Percentiles rank a stretch among this genome's conserved stretches.
Evolutionary conservation across 768 basidiomycete species (phyloP).

Genomic region (Butyriboletus loyo): DNA sequence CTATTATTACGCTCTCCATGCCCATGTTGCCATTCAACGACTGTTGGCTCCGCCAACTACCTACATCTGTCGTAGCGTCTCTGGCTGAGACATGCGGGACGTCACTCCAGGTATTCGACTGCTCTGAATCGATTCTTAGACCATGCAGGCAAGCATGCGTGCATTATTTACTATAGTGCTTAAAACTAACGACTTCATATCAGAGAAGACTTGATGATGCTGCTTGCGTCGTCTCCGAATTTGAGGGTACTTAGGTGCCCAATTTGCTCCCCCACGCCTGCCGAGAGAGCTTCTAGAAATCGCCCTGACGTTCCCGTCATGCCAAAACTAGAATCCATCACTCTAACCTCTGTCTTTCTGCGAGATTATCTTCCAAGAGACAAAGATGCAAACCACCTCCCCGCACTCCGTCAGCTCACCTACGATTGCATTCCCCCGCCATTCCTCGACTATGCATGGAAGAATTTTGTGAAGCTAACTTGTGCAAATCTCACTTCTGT

Average conservation of each 20-base stretch:
- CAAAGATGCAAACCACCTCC: constrained; percentile 26
- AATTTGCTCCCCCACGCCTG: constrained; percentile 24
- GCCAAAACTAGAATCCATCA: constrained; percentile 25
- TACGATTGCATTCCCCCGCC: constrained; percentile 33
- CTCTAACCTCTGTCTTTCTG: constrained; percentile 27
- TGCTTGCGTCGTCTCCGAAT: constrained; percentile 26
- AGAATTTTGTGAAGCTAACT: constrained; percentile 22
- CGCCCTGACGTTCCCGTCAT: constrained; percentile 26
- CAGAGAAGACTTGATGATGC: constrained; percentile 29
- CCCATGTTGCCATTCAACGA: constrained; percentile 24
- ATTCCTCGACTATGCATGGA: constrained; percentile 29
- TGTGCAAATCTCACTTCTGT: constrained; percentile 28
- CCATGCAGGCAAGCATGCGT: constrained; percentile 24
- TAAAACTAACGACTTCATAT: neutral
- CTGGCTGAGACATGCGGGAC: constrained; percentile 26
- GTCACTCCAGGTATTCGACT: constrained; percentile 28
- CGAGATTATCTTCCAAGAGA: constrained; percentile 30
- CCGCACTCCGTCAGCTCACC: constrained; percentile 29
- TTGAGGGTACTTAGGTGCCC: constrained; percentile 28
- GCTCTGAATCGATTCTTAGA: constrained; percentile 29
- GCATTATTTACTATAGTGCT: neutral
- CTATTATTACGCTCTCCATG: constrained; percentile 25
- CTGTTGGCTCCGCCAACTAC: constrained; percentile 28
- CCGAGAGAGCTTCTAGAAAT: constrained; percentile 15
- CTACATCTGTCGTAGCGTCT: constrained; percentile 16